Evolutionary conservation across 1,284 basidiomycete genomes (phyloP), one percentile per base, ranked within the genome.

Genomic region (Coriolopsis trogii): DNA sequence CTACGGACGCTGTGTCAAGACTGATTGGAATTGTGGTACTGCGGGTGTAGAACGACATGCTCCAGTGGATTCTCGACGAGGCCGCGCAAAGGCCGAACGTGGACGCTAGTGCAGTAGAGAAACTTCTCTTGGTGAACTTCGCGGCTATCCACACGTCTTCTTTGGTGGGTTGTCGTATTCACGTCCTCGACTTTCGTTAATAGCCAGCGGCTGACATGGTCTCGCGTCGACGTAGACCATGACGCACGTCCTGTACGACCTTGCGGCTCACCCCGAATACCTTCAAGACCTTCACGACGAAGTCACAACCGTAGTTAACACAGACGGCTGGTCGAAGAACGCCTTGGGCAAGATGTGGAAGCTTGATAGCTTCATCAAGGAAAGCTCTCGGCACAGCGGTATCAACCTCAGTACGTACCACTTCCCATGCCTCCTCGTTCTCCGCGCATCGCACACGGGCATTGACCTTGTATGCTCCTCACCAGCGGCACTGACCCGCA

Each of bases 361-460:
- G 50, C 56, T 82, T 21, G 80, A 83, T 57, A 81, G 79, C 55
- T 80, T 83, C 60, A 53, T 84, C 39, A 73, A 75, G 41, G 80
- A 82, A 58, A 72, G 73, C 0, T 70, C 72, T 49, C 68, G 79
- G 10, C 51, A 70, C 30, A 70, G 71, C 37, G 71, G 70, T 0
- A 56, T 70, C 16, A 60, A 46, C 44, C 28, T 49, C 16, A 50
- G 64, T 70, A 23, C 20, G 31, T 30, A 4, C 4, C 15, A n/a
- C n/a, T n/a, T n/a, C n/a, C n/a, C n/a, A n/a, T n/a, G n/a, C n/a
- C n/a, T n/a, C n/a, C n/a, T n/a, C n/a, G n/a, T n/a, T n/a, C n/a
- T n/a, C n/a, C n/a, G 7, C 23, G 8, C n/a, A n/a, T n/a, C n/a
- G n/a, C n/a, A n/a, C n/a, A n/a, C n/a, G n/a, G n/a, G n/a, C n/a